phyloP scores from a whole-genome alignment of 2,329 filamentous ascomycete genomes.

The Fonsecaea pedrosoi region DNA sequence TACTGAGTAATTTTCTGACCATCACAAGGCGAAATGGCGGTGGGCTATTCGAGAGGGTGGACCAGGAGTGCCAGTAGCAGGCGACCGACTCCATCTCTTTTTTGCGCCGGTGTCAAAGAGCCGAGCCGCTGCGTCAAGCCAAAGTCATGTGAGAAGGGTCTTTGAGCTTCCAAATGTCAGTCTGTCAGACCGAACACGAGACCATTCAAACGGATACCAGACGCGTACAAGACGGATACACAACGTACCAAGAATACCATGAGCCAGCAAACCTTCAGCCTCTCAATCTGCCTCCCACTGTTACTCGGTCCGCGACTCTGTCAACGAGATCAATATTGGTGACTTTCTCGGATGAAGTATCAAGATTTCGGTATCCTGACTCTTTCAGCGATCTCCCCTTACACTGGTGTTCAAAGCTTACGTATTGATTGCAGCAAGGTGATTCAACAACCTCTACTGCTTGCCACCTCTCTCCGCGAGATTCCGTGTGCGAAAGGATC shows the following conservation, averaged over 20 bases:
- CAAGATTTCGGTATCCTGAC: neutral
- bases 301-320: neutral
- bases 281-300: neutral
- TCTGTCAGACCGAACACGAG: neutral
- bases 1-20: conserved; percentile 2
- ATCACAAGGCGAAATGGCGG: conserved; percentile 1
- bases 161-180: neutral
- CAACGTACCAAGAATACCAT: neutral
- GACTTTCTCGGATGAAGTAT: neutral
- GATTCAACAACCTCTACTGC: neutral
- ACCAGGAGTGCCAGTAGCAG: neutral
- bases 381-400: neutral
- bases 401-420: neutral
- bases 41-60: neutral
- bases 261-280: neutral
- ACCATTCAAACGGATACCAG: neutral
- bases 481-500: neutral
- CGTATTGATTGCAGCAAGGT: neutral
- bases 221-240: neutral
- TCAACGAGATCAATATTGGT: neutral
- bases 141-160: conserved; percentile 1
- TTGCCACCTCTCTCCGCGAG: neutral
- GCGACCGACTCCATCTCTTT: conserved; percentile 2
- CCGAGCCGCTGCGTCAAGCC: neutral
- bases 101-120: neutral